Evolutionary conservation across 2,329 filamentous ascomycete genomes (phyloP).

Genomic region (Aureobasidium sp.): DNA sequence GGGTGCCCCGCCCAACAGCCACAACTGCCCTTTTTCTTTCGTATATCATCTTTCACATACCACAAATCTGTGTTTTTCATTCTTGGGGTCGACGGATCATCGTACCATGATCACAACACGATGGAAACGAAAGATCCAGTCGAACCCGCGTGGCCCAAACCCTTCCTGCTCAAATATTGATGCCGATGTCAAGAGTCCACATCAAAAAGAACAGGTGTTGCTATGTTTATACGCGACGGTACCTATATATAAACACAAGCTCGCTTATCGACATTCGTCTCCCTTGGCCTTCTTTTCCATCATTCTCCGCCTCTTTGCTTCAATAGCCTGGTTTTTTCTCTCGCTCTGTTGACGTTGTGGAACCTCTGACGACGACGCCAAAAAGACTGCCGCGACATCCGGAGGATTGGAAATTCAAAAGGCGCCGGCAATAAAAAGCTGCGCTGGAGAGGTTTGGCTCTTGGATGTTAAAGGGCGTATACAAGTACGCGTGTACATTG

Average conservation of each 20-base stretch:
- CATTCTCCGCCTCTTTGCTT: neutral
- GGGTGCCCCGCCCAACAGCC: neutral
- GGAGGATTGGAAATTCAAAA: neutral
- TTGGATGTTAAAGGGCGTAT: neutral
- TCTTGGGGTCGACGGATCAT: neutral
- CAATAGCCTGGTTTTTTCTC: neutral
- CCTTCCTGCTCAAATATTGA: neutral
- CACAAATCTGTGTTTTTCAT: neutral
- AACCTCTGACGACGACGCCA: neutral
- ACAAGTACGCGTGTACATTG: neutral
- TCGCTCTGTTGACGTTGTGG: neutral
- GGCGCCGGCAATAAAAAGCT: neutral
- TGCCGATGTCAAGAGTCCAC: neutral
- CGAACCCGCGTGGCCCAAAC: neutral
- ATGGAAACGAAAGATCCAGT: neutral
- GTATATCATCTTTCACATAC: neutral
- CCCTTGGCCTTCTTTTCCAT: neutral
- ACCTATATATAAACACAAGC: neutral
- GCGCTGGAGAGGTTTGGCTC: neutral
- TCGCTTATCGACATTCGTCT: neutral
- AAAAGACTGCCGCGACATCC: neutral
- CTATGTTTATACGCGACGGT: neutral
- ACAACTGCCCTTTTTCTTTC: neutral
- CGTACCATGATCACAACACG: neutral
- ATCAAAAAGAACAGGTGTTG: neutral